Conservation (phyloP, 164 flowering plant species). For the Vitis cinerea region DNA sequence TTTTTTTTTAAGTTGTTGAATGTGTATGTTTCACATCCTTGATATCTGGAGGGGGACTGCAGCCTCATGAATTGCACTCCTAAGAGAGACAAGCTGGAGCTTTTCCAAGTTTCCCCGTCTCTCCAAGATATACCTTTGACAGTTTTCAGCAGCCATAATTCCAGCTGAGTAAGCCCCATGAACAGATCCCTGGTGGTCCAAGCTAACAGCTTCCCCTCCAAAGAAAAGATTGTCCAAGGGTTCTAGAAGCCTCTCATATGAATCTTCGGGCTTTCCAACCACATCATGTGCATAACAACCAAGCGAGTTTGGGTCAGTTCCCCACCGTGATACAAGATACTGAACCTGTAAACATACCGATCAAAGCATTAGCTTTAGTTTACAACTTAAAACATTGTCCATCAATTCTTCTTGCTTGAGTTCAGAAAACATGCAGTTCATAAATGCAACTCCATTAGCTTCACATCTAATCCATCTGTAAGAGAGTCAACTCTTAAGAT, state of each 20-base stretch:
- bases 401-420: background rate
- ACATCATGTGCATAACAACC: constrained; percentile 83
- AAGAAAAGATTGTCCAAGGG: constrained; percentile 77
- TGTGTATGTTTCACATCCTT: constrained; percentile 48
- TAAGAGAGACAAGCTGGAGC: constrained; percentile 29
- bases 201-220: constrained; percentile 89
- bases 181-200: constrained; percentile 84
- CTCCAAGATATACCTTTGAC: constrained; percentile 43
- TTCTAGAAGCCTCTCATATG: constrained; percentile 69
- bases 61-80: constrained; percentile 41
- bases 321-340: constrained; percentile 89
- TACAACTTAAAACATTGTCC: too few relatives aligned
- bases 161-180: constrained; percentile 89
- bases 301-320: constrained; percentile 73
- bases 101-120: constrained; percentile 44
- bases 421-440: background rate
- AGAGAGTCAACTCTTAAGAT: too few relatives aligned
- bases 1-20: too few relatives aligned
- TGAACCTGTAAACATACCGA: constrained; percentile 46
- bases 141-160: constrained; percentile 65
- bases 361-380: background rate
- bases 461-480: background rate
- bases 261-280: constrained; percentile 71
- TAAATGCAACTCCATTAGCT: background rate
- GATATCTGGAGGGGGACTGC: constrained; percentile 76